Evolutionary conservation across 2,329 filamentous ascomycete genomes (phyloP).

Genomic region (Anthostomella pinea): DNA sequence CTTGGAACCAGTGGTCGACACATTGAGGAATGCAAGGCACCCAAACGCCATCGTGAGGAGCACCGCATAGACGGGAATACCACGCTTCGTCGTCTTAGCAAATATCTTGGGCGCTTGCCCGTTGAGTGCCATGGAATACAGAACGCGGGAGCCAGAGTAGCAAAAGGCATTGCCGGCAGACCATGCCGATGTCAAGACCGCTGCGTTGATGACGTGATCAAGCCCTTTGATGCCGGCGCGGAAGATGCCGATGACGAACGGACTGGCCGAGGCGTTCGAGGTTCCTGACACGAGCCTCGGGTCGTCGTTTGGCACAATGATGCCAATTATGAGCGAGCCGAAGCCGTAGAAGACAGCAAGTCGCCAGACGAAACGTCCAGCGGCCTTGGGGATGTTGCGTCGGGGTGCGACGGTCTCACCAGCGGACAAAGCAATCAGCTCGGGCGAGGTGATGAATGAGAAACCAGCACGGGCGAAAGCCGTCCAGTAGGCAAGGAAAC

Average conservation of each 20-base stretch:
- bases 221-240: conserved; percentile 61
- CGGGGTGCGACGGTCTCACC: conserved; percentile 64
- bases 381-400: conserved; percentile 64
- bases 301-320: conserved; percentile 65
- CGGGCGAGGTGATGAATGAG: conserved; percentile 60
- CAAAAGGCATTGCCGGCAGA: conserved; percentile 60
- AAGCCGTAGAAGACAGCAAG: conserved; percentile 63
- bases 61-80: conserved; percentile 58
- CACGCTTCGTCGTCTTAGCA: conserved; percentile 55
- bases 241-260: conserved; percentile 66
- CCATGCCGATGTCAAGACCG: conserved; percentile 64
- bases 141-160: conserved; percentile 66
- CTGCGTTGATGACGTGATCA: conserved; percentile 66
- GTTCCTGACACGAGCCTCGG: conserved; percentile 53
- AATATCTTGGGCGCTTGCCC: conserved; percentile 65
- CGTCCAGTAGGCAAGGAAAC: conserved; percentile 58
- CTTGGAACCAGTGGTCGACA: no score
- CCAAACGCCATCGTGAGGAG: conserved; percentile 58
- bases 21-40: conserved; percentile 66
- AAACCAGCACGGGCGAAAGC: conserved; percentile 58
- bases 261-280: conserved; percentile 59
- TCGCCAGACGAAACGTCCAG: conserved; percentile 59
- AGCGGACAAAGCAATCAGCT: conserved; percentile 62
- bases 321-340: conserved; percentile 59
- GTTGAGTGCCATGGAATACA: conserved; percentile 66